Conservation (phyloP, 768 basidiomycete genomes). For the Mycena galericulata region DNA sequence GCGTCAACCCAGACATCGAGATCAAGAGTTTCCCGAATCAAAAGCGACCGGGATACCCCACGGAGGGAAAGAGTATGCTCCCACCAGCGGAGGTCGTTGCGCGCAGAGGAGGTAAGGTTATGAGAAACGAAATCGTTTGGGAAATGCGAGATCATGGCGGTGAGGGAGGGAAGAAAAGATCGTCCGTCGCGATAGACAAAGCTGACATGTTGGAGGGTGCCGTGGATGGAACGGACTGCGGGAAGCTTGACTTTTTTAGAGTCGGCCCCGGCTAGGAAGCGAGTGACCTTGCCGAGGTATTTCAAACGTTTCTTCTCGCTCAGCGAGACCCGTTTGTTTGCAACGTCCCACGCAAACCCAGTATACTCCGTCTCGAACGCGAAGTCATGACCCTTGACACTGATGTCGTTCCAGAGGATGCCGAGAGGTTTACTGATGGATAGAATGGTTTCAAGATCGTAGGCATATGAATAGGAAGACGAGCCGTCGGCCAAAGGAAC, state of each 20-base stretch:
- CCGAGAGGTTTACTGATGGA: background rate
- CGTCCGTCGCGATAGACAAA: background rate
- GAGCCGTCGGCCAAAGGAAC: background rate
- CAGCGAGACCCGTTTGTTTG: background rate
- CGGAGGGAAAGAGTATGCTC: background rate
- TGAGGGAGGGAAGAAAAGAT: background rate
- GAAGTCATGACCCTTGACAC: background rate
- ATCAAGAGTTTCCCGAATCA: background rate
- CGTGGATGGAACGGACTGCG: background rate
- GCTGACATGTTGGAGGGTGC: background rate
- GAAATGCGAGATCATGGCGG: background rate
- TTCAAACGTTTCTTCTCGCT: background rate
- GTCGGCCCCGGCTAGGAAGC: background rate
- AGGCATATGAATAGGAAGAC: background rate
- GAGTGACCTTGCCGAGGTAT: background rate
- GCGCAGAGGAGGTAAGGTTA: background rate
- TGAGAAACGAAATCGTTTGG: background rate
- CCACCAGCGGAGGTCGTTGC: slow-evolving; percentile 23
- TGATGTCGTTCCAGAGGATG: background rate
- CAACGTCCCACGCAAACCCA: background rate
- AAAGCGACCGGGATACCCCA: background rate
- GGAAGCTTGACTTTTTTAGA: background rate
- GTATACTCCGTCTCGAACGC: background rate
- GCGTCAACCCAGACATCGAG: slow-evolving; percentile 42
- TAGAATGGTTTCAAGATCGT: background rate